Conservation (phyloP, 176 grass and related monocot species). For the Microstegium vimineum region DNA sequence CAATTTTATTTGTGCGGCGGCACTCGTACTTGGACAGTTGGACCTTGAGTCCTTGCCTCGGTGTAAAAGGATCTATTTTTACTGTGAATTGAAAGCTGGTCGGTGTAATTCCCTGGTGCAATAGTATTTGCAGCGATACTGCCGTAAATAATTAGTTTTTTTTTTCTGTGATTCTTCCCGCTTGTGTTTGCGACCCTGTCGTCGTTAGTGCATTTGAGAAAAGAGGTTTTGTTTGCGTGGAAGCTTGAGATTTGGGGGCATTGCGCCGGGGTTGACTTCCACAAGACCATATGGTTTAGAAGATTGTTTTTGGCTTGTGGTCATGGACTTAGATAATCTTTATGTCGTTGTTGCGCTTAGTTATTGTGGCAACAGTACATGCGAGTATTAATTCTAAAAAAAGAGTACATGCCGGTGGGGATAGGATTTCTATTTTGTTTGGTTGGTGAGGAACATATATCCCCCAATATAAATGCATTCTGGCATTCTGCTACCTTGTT, state of each 20-base stretch:
- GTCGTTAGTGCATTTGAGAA: constrained; percentile 18
- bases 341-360: constrained; percentile 31
- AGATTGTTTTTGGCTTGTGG: constrained; percentile 22
- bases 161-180: neutral
- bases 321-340: constrained; percentile 25
- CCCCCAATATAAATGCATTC: neutral
- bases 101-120: neutral
- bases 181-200: neutral
- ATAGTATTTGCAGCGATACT: neutral
- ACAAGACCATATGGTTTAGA: constrained; percentile 13
- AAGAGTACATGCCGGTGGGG: constrained; percentile 12
- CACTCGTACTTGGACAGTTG: neutral
- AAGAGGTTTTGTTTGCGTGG: neutral
- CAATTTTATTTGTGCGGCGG: constrained; percentile 10
- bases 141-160: neutral
- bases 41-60: neutral
- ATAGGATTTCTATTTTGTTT: neutral
- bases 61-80: constrained; percentile 18
- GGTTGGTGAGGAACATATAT: constrained; percentile 20
- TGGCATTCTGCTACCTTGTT: constrained; percentile 4
- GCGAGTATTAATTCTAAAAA: neutral
- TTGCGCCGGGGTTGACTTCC: constrained; percentile 43
- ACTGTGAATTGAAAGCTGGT: neutral
- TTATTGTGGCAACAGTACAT: constrained; percentile 15
- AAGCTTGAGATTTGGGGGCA: neutral